Conservation (phyloP, 1,284 basidiomycete genomes). For the Ganoderma meredithae region DNA sequence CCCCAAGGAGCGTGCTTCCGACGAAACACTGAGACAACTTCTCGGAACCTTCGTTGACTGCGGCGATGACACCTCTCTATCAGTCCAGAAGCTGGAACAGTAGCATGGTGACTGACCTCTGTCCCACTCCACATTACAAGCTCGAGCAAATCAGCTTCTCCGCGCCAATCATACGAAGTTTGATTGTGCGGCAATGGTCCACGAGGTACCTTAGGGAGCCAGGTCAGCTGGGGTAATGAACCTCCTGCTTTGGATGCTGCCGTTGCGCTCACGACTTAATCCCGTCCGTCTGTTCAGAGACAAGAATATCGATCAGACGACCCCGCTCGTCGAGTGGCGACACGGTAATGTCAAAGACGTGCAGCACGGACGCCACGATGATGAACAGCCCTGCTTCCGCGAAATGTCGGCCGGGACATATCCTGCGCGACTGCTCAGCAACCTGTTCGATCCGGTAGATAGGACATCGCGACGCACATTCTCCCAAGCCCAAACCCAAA, state of each 20-base stretch:
- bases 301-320: constrained; percentile 19
- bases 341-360: constrained; percentile 22
- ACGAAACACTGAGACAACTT: not conserved
- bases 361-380: constrained; percentile 29
- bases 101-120: not conserved
- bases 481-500: constrained; percentile 21
- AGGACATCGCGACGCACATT: constrained; percentile 7
- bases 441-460: not conserved
- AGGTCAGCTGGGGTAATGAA: not conserved
- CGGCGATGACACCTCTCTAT: not conserved
- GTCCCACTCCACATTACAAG: not conserved
- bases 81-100: not conserved
- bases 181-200: constrained; percentile 23
- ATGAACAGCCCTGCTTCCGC: constrained; percentile 30
- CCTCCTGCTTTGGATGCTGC: not conserved
- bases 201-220: constrained; percentile 19
- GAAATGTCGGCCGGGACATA: constrained; percentile 27
- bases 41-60: not conserved
- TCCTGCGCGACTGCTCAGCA: constrained; percentile 8
- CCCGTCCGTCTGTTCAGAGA: constrained; percentile 21
- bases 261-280: constrained; percentile 14
- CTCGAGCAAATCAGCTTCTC: constrained; percentile 16
- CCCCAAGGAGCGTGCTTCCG: not conserved
- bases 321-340: constrained; percentile 21
- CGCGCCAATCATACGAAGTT: constrained; percentile 20